A percentile compares a stretch with the other conserved stretches of the same genome.
phyloP scores from a whole-genome alignment of 2,329 filamentous ascomycete genomes.

The Fusarium brachygibbosum region DNA sequence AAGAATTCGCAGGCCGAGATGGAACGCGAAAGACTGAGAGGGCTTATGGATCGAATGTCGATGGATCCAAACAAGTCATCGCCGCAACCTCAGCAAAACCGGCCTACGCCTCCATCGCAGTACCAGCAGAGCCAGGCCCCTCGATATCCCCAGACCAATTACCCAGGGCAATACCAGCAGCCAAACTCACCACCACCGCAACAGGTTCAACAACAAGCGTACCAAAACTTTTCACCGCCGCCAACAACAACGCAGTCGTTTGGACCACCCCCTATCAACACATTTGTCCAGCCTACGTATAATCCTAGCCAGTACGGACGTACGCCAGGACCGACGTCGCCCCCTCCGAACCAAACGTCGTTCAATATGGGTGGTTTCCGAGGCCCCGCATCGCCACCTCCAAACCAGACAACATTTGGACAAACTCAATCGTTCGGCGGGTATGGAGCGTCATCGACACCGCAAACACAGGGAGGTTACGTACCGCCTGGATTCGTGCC shows the following conservation, averaged over 20 bases:
- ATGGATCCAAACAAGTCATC: slow-evolving; percentile 73
- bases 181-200: slow-evolving; percentile 63
- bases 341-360: slow-evolving; percentile 72
- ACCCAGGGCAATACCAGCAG: slow-evolving; percentile 70
- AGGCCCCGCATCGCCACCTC: slow-evolving; percentile 66
- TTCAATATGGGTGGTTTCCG: slow-evolving; percentile 59
- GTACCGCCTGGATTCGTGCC: slow-evolving; percentile 71
- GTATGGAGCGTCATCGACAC: slow-evolving; percentile 57
- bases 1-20: slow-evolving; percentile 76
- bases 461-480: slow-evolving; percentile 59
- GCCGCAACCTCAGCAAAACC: slow-evolving; percentile 56
- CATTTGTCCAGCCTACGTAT: slow-evolving; percentile 66
- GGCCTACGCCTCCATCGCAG: slow-evolving; percentile 33
- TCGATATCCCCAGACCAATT: slow-evolving; percentile 68
- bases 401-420: slow-evolving; percentile 67
- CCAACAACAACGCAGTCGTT: slow-evolving; percentile 44
- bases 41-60: slow-evolving; percentile 95
- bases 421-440: slow-evolving; percentile 57
- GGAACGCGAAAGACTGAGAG: slow-evolving; percentile 87
- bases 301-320: slow-evolving; percentile 72
- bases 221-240: slow-evolving; percentile 56
- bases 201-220: slow-evolving; percentile 60
- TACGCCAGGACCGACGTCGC: slow-evolving; percentile 70
- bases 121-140: slow-evolving; percentile 52
- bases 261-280: slow-evolving; percentile 57